phyloP scores from a whole-genome alignment of 2,329 filamentous ascomycete genomes.

The Fonsecaea nubica region DNA sequence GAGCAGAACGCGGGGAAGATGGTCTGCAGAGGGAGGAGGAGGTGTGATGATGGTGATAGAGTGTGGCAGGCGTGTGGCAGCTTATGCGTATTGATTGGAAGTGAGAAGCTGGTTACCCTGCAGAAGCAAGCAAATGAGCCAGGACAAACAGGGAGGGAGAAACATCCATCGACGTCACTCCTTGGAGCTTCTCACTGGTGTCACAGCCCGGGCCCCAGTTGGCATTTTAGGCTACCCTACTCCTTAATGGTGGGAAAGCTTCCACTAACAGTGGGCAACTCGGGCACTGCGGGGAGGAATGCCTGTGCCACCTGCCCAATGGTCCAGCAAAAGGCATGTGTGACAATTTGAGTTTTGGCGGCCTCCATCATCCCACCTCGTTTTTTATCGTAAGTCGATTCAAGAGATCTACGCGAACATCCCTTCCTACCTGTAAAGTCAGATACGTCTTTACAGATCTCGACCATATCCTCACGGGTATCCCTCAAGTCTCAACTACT shows the following conservation, averaged over 20 bases:
- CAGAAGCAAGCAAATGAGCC: constrained; percentile 1
- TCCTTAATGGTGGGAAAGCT: not conserved
- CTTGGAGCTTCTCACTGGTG: constrained; percentile 5
- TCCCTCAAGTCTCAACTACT: not conserved
- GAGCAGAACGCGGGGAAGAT: constrained; percentile 24
- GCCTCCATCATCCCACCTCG: constrained; percentile 3
- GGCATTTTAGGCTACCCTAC: not conserved
- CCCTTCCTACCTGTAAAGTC: not conserved
- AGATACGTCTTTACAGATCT: not conserved
- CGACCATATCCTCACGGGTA: not conserved
- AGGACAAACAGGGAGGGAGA: constrained; percentile 10
- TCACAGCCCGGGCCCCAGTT: constrained; percentile 2
- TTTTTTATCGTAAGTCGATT: not conserved
- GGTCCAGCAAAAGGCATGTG: constrained; percentile 6
- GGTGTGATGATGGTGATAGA: constrained; percentile 11
- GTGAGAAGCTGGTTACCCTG: constrained; percentile 2
- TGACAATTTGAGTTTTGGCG: constrained; percentile 8
- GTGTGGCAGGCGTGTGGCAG: constrained; percentile 17
- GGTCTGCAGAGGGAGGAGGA: constrained; percentile 3
- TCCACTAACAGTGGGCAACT: not conserved
- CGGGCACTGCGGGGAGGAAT: not conserved
- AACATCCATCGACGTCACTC: constrained; percentile 24
- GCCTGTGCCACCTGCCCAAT: not conserved
- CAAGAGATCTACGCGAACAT: not conserved
- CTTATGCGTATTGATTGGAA: constrained; percentile 7